Base-by-base conservation (phyloP, 2,329 filamentous ascomycete species). In the Fusarium piperis region DNA sequence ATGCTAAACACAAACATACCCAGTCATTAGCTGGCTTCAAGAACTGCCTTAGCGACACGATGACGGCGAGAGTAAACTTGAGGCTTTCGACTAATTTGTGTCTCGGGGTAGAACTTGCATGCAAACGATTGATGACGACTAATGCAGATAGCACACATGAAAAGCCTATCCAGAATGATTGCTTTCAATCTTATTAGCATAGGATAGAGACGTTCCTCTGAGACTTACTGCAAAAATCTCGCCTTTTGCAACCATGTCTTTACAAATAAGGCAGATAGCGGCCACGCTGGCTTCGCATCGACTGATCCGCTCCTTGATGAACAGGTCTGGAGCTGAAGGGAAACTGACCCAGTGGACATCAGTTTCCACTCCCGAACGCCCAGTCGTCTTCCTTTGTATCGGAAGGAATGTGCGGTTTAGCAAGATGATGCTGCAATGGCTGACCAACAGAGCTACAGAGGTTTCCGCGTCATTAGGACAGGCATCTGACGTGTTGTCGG, bases 221-320 rank as follows among this genome's bases (percentile, higher is more conserved):
- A 12, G 16, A 28, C 64, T 32, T 39, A 56, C 64, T 4, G 26
- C 32, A 13, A 66, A 66, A 23, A 66, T 51, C 11, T 59, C 16
- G 2, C 55, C 46, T 11, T 30, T 32, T 28, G 44, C 52, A 46
- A 59, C 48, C 3, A 63, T 51, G 3, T 59, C 30, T 33, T 60
- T 57, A 10, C 46, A 16, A n/a, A 59, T 23, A 38, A 62, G 44
- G 30, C 65, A 67, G 7, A 67, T 67, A 3, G 65, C 64, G 13
- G 44, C 39, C 7, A 58, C 65, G 16, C 65, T 67, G 15, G 65
- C 56, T 26, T 67, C 65, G 15, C 65, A 67, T 12, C 65, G 65
- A 56, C 53, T 28, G 8, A 51, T 60, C 11, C 61, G 46, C 18
- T 67, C 65, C 35, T 57, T 64, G 8, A 67, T n/a, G 35, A 67